Evolutionary conservation across 2,329 filamentous ascomycete genomes (phyloP), one percentile per base, ranked within the genome.

Genomic region (Aspergillus terreus): DNA sequence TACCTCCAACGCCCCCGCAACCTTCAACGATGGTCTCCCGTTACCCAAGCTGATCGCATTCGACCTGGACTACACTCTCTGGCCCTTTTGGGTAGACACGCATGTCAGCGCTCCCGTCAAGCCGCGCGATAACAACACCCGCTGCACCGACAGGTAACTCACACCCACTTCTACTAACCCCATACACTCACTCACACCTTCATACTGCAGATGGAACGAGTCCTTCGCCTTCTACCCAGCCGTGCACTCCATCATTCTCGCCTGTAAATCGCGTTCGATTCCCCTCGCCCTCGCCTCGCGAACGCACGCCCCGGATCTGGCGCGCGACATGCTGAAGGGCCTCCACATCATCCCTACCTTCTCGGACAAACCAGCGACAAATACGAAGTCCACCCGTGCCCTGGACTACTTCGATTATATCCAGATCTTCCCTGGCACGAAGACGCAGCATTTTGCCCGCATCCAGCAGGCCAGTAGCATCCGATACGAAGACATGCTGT

Each of bases 1-100:
- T 47, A 55, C 65, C 47, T 68, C 68, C 14, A 63, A 74, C 36
- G 68, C 70, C 56, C 81, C 81, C 4, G 68, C 74, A 14, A 84
- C 82, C 11, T 84, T 86, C 71, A 82, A 74, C 54, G 83, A 86
- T 59, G 79, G 83, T 40, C 81, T 84, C 0, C 88, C 90, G 0
- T 81, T 96, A 1, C 92, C 92, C 0, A 84, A 86, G 55, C 80
- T 96, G 60, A 81, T 97, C 62, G 88, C 94, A 57, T 96, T 97
- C 75, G 94, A 97, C 70, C 83, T 97, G 56, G 92, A 97, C 78
- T 97, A 96, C 78, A 97, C 94, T 0, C 80, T 97, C n/a, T 97
- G 92, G 94, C 91, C 92, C 4, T 96, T 96, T 74, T 97, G 92
- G 92, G 86, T 95, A 1, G 94, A 97, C 76, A 96, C 91, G 3